phyloP scores from a whole-genome alignment of 1,139 yeast genomes.

The Kodamaea anthophila region DNA sequence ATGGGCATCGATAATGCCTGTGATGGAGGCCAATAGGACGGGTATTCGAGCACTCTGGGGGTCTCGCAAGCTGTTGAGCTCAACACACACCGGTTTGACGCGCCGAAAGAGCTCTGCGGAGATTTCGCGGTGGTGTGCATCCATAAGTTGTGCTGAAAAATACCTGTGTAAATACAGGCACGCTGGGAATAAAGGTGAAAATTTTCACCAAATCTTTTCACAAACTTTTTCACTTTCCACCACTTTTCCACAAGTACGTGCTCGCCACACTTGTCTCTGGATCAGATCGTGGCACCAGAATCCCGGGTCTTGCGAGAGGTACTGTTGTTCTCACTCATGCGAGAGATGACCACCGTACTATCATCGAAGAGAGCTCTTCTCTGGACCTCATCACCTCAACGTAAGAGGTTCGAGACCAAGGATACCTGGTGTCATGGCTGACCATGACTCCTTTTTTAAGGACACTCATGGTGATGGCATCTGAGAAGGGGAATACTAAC shows the following conservation, averaged over 20 bases:
- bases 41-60: conserved; percentile 8
- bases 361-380: no score
- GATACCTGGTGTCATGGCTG: conserved; percentile 20
- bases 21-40: conserved; percentile 4
- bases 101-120: conserved; percentile 26
- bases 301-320: conserved; percentile 8
- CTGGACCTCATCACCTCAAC: no score
- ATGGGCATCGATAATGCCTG: conserved; percentile 13
- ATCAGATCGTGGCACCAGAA: conserved; percentile 12
- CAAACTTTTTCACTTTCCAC: no score
- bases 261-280: no score
- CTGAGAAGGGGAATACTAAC: conserved; percentile 10
- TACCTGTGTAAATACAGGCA: no score
- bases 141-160: no score
- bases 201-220: no score
- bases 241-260: no score
- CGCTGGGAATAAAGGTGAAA: no score
- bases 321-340: no score
- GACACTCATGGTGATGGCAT: conserved; percentile 36
- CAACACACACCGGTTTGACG: conserved; percentile 32
- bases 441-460: conserved; percentile 32
- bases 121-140: no score
- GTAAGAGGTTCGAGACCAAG: conserved; percentile 21
- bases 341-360: no score
- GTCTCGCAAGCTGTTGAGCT: conserved; percentile 20